phyloP scores from a whole-genome alignment of 164 flowering plant genomes.

The Cinnamomum chago region DNA sequence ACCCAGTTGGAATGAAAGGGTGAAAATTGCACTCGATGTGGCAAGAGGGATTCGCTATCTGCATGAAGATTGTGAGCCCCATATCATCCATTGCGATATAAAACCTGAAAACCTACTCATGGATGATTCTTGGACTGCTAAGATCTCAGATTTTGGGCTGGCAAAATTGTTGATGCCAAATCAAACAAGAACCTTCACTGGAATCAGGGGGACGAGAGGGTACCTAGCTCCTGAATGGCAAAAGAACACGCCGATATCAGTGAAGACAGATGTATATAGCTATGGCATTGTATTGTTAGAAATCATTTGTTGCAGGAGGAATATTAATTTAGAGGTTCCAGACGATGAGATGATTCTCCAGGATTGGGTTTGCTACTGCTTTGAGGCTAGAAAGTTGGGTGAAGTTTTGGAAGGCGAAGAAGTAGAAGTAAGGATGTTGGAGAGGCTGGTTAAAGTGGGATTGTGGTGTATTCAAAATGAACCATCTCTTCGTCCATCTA shows the following conservation, averaged over 20 bases:
- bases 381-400: slow-evolving; percentile 9
- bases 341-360: slow-evolving; percentile 21
- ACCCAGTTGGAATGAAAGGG: slow-evolving; percentile 17
- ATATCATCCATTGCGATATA: slow-evolving; percentile 22
- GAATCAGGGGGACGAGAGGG: slow-evolving; percentile 18
- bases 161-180: slow-evolving; percentile 14
- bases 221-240: slow-evolving; percentile 23
- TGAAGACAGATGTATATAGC: slow-evolving; percentile 35
- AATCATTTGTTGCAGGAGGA: slow-evolving; percentile 19
- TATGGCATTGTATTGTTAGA: slow-evolving; percentile 33
- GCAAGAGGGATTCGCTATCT: slow-evolving; percentile 21
- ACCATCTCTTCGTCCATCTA: slow-evolving; percentile 33
- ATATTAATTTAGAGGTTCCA: background rate
- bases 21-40: slow-evolving; percentile 13
- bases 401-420: slow-evolving; percentile 10
- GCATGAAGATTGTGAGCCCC: slow-evolving; percentile 20
- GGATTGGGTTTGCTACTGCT: slow-evolving; percentile 26
- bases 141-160: slow-evolving; percentile 20
- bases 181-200: slow-evolving; percentile 10
- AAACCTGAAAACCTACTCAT: slow-evolving; percentile 23
- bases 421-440: slow-evolving; percentile 15
- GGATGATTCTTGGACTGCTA: slow-evolving; percentile 14
- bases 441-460: slow-evolving; percentile 27
- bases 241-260: slow-evolving; percentile 21
- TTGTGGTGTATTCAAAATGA: slow-evolving; percentile 42